Base-by-base conservation (phyloP, 2,329 filamentous ascomycete species). In the Phaeophleospora eucalypticola region DNA sequence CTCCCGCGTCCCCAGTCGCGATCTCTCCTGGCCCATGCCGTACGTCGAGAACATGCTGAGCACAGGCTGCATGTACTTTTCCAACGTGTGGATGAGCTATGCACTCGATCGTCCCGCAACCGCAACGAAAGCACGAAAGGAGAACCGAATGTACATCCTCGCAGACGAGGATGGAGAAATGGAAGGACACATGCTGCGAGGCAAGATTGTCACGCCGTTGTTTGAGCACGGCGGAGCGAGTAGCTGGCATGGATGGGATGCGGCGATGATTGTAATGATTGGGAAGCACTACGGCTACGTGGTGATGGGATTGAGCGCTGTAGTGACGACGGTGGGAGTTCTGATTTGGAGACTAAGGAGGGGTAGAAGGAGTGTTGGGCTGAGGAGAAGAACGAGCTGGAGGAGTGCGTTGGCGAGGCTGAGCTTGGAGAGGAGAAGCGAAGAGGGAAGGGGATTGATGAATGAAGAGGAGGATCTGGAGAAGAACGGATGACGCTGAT, bases 11-110 rank as follows among this genome's bases (percentile, higher is more conserved):
- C 47, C 56, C 3, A 43, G 47, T 20, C 53, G 52, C 7, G 51
- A 61, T 41, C 24, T 62, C 10, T 42, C 39, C 0, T 62, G 58
- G 59, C 51, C 48, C 0, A 53, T 61, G 46, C 60, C 60, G 16
- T 63, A 62, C 40, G 56, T 61, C 12, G 57, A 60, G 36, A 61
- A 62, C 45, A 63, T 63, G 60, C 55, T 63, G 33, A 57, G 51
- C 35, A 63, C 60, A 8, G 60, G 60, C 14, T 63, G 57, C 42
- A 60, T 60, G 50, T 62, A 57, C 51, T 57, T 63, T 35, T 53
- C 55, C 2, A 62, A 63, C 36, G 44, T 46, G 1, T 63, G 59
- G 59, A 58, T 61, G 57, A 34, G 39, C 2, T 63, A 62, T 35
- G 46, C 47, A 27, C 37, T 29, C 33, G 52, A 36, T 37, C 21